A percentile compares a stretch with the other conserved stretches of the same genome.
phyloP scores from a whole-genome alignment of 257 asterid species.

The Jacaranda copaia region DNA sequence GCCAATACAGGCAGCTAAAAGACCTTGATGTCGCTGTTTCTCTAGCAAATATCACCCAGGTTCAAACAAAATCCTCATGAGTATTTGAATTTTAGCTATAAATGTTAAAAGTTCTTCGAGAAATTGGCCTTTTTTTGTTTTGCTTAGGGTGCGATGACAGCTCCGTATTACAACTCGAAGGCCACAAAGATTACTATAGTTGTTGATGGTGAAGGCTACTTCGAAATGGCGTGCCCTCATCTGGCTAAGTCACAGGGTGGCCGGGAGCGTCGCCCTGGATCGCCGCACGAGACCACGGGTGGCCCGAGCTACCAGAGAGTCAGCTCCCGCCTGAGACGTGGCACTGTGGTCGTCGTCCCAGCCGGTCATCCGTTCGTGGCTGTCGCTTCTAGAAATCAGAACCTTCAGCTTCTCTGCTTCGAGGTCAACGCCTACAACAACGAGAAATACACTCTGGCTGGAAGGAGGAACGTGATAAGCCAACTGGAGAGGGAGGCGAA shows the following conservation, averaged over 20 bases:
- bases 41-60: constrained; percentile 60
- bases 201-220: constrained; percentile 64
- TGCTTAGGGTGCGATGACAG: constrained; percentile 69
- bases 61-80: constrained; percentile 2
- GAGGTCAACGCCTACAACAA: constrained; percentile 52
- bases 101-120: neutral
- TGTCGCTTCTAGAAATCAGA: constrained; percentile 59
- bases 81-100: neutral
- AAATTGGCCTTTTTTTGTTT: no score
- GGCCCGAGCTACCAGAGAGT: constrained; percentile 49
- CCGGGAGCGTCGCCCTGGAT: neutral
- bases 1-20: constrained; percentile 43
- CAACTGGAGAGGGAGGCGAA: constrained; percentile 65
- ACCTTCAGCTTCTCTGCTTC: constrained; percentile 64
- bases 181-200: constrained; percentile 52
- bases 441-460: constrained; percentile 56
- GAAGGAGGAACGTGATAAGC: constrained; percentile 58
- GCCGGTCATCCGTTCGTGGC: constrained; percentile 74
- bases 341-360: constrained; percentile 65
- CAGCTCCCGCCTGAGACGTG: constrained; percentile 48
- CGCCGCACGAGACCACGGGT: constrained; percentile 2
- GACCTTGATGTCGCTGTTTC: constrained; percentile 58
- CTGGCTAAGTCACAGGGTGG: constrained; percentile 34
- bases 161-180: constrained; percentile 60
- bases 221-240: constrained; percentile 84